A percentile compares a stretch with the other conserved stretches of the same genome.
phyloP scores from a whole-genome alignment of 2,329 filamentous ascomycete genomes.

The Rhynchosporium secalis region DNA sequence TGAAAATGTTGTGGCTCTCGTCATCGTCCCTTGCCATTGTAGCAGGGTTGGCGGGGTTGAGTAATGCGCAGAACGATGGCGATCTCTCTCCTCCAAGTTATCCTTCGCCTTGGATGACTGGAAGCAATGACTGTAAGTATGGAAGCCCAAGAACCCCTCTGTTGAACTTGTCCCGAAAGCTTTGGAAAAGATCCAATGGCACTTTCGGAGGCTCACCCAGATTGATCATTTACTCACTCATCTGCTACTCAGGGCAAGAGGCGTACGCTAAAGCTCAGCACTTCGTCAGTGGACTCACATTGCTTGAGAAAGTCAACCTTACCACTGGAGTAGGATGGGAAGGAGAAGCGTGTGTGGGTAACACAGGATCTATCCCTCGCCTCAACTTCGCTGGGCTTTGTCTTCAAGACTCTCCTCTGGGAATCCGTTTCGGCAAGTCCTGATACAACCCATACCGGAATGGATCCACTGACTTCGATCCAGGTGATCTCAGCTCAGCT shows the following conservation, averaged over 20 bases:
- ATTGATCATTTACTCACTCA: too few species aligned
- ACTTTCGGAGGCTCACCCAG: too few species aligned
- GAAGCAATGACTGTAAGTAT: constrained; percentile 46
- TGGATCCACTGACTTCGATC: background rate
- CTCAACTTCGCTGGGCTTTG: constrained; percentile 38
- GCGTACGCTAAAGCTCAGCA: constrained; percentile 70
- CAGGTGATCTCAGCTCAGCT: constrained; percentile 68
- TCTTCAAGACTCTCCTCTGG: constrained; percentile 39
- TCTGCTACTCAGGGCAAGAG: constrained; percentile 46
- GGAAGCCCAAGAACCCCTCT: too few species aligned
- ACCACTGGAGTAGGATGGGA: constrained; percentile 71
- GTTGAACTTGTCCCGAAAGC: too few species aligned
- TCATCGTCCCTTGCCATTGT: constrained; percentile 23
- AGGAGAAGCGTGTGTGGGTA: constrained; percentile 38
- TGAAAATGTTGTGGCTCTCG: constrained; percentile 30
- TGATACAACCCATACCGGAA: constrained; percentile 46
- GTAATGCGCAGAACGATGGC: constrained; percentile 32
- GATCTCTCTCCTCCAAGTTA: constrained; percentile 37
- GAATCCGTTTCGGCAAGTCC: constrained; percentile 44
- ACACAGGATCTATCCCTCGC: constrained; percentile 39
- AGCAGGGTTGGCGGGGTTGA: constrained; percentile 26
- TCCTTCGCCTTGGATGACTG: constrained; percentile 40
- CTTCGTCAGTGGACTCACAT: constrained; percentile 71
- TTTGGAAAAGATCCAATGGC: too few species aligned
- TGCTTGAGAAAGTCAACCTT: constrained; percentile 88